Evolutionary conservation across 1,139 yeast species (phyloP).

Genomic region (Protomyces gravidus): DNA sequence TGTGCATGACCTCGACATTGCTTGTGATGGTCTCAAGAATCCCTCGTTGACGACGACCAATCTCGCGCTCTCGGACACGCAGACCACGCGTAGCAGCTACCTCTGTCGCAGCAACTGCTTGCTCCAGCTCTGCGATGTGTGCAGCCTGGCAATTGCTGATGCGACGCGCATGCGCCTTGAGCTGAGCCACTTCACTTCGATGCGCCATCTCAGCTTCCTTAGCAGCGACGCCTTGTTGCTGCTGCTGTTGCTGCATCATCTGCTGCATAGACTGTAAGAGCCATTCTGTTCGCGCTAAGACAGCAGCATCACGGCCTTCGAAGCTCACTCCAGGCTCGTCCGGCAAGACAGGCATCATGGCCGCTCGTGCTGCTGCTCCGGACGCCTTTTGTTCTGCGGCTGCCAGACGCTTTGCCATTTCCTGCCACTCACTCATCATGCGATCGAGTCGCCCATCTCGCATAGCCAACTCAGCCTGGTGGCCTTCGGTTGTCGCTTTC

Average conservation of each 20-base stretch:
- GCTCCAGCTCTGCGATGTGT: neutral
- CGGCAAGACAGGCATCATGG: neutral
- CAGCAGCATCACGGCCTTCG: neutral
- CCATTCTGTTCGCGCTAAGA: neutral
- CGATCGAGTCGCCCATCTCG: conserved; percentile 12
- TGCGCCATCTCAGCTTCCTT: neutral
- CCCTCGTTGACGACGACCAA: neutral
- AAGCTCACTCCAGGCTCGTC: neutral
- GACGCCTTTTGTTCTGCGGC: conserved; percentile 2
- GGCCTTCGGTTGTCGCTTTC: conserved; percentile 3
- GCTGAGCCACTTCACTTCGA: neutral
- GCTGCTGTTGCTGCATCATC: conserved; percentile 1
- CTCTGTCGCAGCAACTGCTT: neutral
- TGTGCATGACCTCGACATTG: neutral
- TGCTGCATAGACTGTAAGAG: neutral
- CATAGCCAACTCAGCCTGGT: conserved; percentile 4
- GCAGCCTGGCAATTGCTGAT: neutral
- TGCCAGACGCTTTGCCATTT: conserved; percentile 7
- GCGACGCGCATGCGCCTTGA: neutral
- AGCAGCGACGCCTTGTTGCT: neutral
- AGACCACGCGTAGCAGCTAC: neutral
- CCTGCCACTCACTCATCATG: conserved; percentile 13
- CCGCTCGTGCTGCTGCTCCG: neutral
- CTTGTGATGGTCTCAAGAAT: neutral
- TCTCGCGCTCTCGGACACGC: neutral